phyloP scores from a whole-genome alignment of 1,284 basidiomycete genomes.

The Ganoderma sinense region DNA sequence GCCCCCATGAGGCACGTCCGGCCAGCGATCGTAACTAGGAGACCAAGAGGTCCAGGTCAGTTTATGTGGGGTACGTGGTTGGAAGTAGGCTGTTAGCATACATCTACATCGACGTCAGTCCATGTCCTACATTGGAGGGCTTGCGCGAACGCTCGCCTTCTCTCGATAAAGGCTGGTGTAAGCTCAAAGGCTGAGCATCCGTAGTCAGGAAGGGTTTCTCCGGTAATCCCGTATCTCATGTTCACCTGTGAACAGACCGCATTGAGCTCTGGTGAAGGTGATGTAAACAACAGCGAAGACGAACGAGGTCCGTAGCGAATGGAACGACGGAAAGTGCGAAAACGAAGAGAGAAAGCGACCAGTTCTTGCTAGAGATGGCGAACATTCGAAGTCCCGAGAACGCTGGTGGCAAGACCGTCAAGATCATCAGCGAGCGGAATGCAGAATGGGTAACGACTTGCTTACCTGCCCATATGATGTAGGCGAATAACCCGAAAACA shows the following conservation, averaged over 20 bases:
- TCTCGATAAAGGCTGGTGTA: neutral
- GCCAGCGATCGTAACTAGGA: neutral
- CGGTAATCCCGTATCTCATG: neutral
- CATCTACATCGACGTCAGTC: neutral
- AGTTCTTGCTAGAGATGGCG: constrained; percentile 10
- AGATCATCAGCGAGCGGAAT: neutral
- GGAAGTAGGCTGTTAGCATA: neutral
- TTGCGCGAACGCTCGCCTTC: neutral
- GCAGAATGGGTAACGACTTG: neutral
- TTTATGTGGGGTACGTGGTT: neutral
- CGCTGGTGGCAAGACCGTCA: neutral
- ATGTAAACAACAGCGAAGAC: neutral
- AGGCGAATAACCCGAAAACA: neutral
- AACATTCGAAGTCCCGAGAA: constrained; percentile 17
- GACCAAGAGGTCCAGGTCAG: neutral
- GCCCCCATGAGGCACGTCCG: constrained; percentile 1
- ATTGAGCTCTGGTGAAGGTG: neutral
- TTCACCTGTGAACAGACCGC: neutral
- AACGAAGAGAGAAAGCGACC: neutral
- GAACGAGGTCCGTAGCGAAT: constrained; percentile 5
- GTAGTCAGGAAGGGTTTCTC: neutral
- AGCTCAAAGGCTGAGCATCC: neutral
- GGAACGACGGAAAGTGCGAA: constrained; percentile 9
- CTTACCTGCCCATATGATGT: neutral
- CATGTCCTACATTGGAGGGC: too few relatives aligned